Conservation (phyloP, 345 rosid species). For the Eucalyptus cloeziana region DNA sequence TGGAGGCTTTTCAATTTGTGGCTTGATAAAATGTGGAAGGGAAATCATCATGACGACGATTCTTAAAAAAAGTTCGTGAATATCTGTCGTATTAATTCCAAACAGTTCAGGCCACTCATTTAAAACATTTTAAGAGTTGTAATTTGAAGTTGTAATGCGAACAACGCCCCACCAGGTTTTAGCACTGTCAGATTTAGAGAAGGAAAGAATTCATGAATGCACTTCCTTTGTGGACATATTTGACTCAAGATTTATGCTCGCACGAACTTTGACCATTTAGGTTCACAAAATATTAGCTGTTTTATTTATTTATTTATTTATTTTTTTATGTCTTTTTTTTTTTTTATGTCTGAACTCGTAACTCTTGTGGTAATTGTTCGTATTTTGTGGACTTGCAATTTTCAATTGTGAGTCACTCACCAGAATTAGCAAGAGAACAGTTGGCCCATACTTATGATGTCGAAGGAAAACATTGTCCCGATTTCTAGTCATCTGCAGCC, state of each 20-base stretch:
- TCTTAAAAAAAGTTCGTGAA: not conserved
- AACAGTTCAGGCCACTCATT: not conserved
- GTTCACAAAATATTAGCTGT: not conserved
- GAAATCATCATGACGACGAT: not conserved
- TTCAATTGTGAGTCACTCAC: not conserved
- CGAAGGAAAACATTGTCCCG: not conserved
- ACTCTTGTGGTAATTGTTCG: not conserved
- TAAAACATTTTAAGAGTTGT: not conserved
- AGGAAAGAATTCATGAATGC: not conserved
- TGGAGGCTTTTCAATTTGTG: not conserved
- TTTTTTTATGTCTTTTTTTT: not conserved
- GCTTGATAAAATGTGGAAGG: not conserved
- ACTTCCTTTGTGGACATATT: not conserved
- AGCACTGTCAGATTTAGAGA: not conserved
- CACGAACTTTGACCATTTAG: not conserved
- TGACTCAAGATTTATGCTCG: not conserved
- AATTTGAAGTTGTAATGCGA: not conserved
- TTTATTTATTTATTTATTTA: too few relatives aligned
- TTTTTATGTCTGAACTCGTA: not conserved
- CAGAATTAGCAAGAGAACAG: not conserved
- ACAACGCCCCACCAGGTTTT: not conserved
- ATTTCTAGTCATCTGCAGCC: not conserved
- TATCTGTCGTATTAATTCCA: not conserved
- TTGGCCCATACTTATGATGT: not conserved
- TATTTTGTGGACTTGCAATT: not conserved